Evolutionary conservation across 495 filamentous ascomycete species (phyloP), one percentile per base, ranked within the genome.

Genomic region (Penicillium dipodomyicola): DNA sequence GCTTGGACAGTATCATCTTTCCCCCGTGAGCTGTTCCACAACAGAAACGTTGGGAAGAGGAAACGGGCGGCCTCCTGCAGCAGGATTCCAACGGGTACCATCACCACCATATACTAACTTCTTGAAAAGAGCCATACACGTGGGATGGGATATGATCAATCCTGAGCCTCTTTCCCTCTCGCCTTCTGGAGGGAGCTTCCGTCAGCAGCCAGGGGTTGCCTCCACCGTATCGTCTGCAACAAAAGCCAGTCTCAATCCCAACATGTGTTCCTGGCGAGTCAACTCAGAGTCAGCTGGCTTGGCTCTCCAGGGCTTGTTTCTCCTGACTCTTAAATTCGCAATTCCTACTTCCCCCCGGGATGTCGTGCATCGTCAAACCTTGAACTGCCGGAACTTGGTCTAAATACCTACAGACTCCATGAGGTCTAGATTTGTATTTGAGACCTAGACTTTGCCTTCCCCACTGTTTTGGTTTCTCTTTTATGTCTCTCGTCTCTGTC

Each of bases 11-110:
- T 19, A 45, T 15, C 5, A 10, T 44, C 35, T 41, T 41, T 56
- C 25, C 23, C 15, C 37, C 29, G 54, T 64, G 49, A 52, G 32
- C 43, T 58, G 72, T 77, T 73, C 54, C 73, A 77, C 74, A 33
- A 51, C 73, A 74, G 69, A 65, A 69, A 64, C 63, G 67, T 72
- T 67, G 64, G 57, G 51, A 60, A 48, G 45, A 17, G 45, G 58
- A 60, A 72, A 75, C 72, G 71, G 71, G 48, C 70, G 71, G 66
- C 60, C 60, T 72, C 65, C 67, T 74, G 74, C 74, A 72, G 65
- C 61, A 56, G 44, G 22, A 25, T 35, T 35, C 62, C 61, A 66
- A 64, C 57, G 39, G 45, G 39, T 44, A 50, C 46, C 53, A 59
- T 57, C 30, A 50, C 48, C 46, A 48, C 43, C 12, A n/a, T 11